phyloP scores from a whole-genome alignment of 495 filamentous ascomycete species.

The Copromyces sp. region DNA sequence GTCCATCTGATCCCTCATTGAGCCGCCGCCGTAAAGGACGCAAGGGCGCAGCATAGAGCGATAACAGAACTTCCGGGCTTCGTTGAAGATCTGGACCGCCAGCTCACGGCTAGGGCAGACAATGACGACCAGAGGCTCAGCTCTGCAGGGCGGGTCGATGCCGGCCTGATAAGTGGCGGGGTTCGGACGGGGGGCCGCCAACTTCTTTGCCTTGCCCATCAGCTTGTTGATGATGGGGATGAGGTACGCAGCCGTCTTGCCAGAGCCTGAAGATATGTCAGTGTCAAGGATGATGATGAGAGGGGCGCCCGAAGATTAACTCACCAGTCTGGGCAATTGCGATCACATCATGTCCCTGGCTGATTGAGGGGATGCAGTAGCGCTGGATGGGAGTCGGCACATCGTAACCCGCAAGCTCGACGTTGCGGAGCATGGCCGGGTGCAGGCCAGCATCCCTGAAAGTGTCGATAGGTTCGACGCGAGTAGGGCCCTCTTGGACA shows the following conservation, averaged over 20 bases:
- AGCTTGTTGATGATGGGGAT: conserved; percentile 81
- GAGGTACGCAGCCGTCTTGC: conserved; percentile 89
- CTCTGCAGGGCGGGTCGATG: conserved; percentile 44
- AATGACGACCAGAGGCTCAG: conserved; percentile 78
- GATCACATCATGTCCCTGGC: conserved; percentile 65
- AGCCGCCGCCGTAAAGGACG: conserved; percentile 80
- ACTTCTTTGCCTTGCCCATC: conserved; percentile 87
- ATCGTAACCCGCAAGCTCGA: conserved; percentile 51
- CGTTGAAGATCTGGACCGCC: conserved; percentile 77
- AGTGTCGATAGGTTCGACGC: conserved; percentile 44
- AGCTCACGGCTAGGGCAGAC: conserved; percentile 85
- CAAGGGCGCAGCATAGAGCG: conserved; percentile 47
- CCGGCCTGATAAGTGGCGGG: conserved; percentile 27
- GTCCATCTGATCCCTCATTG: conserved; percentile 49
- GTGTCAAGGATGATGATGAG: neutral
- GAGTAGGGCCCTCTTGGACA: conserved; percentile 44
- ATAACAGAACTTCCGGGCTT: neutral
- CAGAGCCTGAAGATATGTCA: conserved; percentile 54
- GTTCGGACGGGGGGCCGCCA: conserved; percentile 65
- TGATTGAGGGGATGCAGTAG: conserved; percentile 69
- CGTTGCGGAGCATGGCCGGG: conserved; percentile 69
- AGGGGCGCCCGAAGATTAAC: conserved; percentile 13
- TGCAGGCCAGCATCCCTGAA: conserved; percentile 79
- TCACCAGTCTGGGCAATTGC: conserved; percentile 87
- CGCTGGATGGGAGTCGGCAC: conserved; percentile 78